Evolutionary conservation across 495 filamentous ascomycete genomes (phyloP).

Genomic region (Cetradonia linearis): DNA sequence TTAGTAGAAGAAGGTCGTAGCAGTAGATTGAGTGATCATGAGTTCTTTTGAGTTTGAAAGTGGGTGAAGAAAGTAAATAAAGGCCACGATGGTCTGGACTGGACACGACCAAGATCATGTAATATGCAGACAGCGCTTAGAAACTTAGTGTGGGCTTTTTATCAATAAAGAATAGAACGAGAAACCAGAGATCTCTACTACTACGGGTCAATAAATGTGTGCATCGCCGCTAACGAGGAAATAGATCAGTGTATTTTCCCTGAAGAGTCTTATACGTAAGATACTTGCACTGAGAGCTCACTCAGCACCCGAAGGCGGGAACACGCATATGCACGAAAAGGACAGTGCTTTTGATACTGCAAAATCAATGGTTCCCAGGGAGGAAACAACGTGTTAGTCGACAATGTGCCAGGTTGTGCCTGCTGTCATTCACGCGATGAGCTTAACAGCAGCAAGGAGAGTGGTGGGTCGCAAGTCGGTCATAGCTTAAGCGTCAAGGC

Average conservation of each 20-base stretch:
- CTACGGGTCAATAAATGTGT: slow-evolving; percentile 12
- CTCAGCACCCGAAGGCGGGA: slow-evolving; percentile 15
- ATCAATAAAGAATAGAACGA: slow-evolving; percentile 1
- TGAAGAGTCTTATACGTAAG: slow-evolving; percentile 14
- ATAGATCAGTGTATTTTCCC: slow-evolving; percentile 8
- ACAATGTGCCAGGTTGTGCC: slow-evolving; percentile 7
- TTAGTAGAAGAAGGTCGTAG: neutral
- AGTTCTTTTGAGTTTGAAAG: neutral
- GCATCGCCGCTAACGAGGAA: slow-evolving; percentile 9
- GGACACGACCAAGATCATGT: neutral
- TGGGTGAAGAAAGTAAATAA: neutral
- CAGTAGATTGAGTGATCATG: neutral
- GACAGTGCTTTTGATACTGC: slow-evolving; percentile 12
- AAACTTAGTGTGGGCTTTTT: neutral
- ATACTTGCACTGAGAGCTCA: slow-evolving; percentile 13
- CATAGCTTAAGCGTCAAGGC: slow-evolving; percentile 15
- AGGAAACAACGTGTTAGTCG: slow-evolving; percentile 2
- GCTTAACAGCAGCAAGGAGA: slow-evolving; percentile 15
- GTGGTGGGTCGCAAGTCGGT: slow-evolving; percentile 19
- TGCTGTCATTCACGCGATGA: slow-evolving; percentile 12
- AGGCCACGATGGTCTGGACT: neutral
- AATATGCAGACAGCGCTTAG: slow-evolving; percentile 14
- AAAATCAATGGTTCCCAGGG: slow-evolving; percentile 18
- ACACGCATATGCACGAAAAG: slow-evolving; percentile 16
- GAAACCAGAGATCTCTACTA: neutral